Evolutionary conservation across 2,329 filamentous ascomycete genomes (phyloP).

Genomic region (Pseudophaeomoniella oleicola): DNA sequence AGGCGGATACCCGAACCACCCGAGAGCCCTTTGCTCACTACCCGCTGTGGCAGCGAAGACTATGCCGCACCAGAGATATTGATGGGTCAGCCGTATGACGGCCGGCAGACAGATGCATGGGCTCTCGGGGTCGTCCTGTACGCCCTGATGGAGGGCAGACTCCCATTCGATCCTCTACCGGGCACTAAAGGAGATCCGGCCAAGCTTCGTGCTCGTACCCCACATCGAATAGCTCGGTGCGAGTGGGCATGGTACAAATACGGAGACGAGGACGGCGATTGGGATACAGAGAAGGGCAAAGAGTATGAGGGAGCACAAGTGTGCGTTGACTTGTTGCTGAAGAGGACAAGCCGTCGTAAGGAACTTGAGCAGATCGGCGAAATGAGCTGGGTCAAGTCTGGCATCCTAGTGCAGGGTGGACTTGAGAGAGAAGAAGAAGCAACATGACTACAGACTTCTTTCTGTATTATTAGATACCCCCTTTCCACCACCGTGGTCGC

Average conservation of each 20-base stretch:
- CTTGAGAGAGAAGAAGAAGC: slow-evolving; percentile 32
- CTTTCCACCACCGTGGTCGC: too few species aligned
- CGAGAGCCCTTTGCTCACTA: slow-evolving; percentile 77
- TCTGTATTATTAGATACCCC: background rate
- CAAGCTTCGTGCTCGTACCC: slow-evolving; percentile 65
- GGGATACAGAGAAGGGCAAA: slow-evolving; percentile 53
- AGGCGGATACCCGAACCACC: slow-evolving; percentile 58
- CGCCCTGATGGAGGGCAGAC: slow-evolving; percentile 76
- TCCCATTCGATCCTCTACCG: slow-evolving; percentile 85
- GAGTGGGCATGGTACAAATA: slow-evolving; percentile 93
- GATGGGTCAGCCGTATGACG: slow-evolving; percentile 88
- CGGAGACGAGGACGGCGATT: slow-evolving; percentile 71
- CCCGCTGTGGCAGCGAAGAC: slow-evolving; percentile 88
- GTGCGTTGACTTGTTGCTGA: slow-evolving; percentile 72
- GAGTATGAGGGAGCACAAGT: slow-evolving; percentile 62
- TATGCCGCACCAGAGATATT: slow-evolving; percentile 95
- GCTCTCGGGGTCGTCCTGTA: slow-evolving; percentile 87
- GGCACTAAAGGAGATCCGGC: slow-evolving; percentile 57
- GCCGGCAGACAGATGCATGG: slow-evolving; percentile 85
- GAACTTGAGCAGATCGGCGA: slow-evolving; percentile 57
- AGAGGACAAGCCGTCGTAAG: slow-evolving; percentile 67
- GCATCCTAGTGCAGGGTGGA: slow-evolving; percentile 51
- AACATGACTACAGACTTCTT: background rate
- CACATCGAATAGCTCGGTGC: slow-evolving; percentile 84
- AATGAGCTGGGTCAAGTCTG: slow-evolving; percentile 61